Conservation (phyloP, 2,329 filamentous ascomycete genomes). For the Myriosclerotinia scirpicola region DNA sequence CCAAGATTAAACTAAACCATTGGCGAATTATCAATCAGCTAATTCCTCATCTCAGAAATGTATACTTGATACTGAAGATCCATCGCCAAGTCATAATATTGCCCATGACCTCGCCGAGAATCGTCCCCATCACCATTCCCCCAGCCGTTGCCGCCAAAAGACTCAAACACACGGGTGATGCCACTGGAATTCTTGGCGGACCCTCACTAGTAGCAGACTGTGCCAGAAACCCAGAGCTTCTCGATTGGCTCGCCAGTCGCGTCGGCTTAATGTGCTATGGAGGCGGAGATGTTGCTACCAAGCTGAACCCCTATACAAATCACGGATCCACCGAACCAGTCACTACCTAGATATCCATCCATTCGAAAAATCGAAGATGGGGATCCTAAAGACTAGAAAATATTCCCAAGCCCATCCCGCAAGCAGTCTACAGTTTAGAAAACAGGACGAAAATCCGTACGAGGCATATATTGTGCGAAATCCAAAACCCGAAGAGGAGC, state of each 20-base stretch:
- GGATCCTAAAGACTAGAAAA: slow-evolving; percentile 5
- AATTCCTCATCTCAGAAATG: too few species aligned
- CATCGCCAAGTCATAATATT: too few species aligned
- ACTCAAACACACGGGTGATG: background rate
- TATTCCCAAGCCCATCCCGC: background rate
- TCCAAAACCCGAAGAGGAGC: background rate
- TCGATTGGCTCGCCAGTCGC: background rate
- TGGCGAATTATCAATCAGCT: too few species aligned
- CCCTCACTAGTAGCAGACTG: background rate
- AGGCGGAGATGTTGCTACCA: slow-evolving; percentile 13
- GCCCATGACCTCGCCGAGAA: too few species aligned
- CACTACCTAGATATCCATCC: background rate
- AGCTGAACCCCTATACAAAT: background rate
- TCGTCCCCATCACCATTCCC: background rate
- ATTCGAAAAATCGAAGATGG: background rate
- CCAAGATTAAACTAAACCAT: too few species aligned
- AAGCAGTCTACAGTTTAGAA: background rate
- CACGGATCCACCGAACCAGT: slow-evolving; percentile 8
- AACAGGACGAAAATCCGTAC: slow-evolving; percentile 20
- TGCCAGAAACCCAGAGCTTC: background rate
- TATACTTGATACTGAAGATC: background rate
- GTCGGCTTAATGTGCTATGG: background rate
- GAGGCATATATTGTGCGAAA: background rate
- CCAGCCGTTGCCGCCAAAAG: background rate
- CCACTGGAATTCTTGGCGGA: background rate